A percentile compares a stretch with the other conserved stretches of the same genome.
Evolutionary conservation across 2,329 filamentous ascomycete species (phyloP).

Genomic region (Fusarium nisikadoi): DNA sequence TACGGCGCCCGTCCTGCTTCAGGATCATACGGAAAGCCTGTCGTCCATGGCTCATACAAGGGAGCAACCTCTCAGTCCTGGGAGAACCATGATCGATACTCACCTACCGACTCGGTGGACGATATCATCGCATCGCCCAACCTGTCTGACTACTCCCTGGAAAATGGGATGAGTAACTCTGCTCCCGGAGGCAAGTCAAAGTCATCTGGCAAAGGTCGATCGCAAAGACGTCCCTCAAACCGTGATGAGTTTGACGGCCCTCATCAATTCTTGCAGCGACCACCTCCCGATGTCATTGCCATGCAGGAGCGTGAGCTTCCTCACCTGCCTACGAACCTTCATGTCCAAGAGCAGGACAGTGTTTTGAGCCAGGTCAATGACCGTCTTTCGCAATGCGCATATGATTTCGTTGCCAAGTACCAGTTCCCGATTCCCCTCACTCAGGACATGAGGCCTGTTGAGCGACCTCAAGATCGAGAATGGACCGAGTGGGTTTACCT

Average conservation of each 20-base stretch:
- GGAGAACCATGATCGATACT: conserved; percentile 63
- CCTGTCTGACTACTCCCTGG: conserved; percentile 69
- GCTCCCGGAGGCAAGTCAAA: conserved; percentile 57
- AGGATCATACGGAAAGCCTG: conserved; percentile 50
- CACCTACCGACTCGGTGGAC: conserved; percentile 67
- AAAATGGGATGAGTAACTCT: conserved; percentile 58
- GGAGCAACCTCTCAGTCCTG: conserved; percentile 56
- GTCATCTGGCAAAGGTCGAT: conserved; percentile 58
- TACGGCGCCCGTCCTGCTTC: conserved; percentile 58
- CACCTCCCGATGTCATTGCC: conserved; percentile 75
- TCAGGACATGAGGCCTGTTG: conserved; percentile 81
- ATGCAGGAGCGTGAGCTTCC: conserved; percentile 84
- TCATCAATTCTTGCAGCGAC: conserved; percentile 81
- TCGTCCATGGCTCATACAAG: conserved; percentile 53
- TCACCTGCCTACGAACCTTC: conserved; percentile 82
- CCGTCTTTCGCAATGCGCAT: conserved; percentile 84
- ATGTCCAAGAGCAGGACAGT: conserved; percentile 85
- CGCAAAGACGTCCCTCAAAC: conserved; percentile 79
- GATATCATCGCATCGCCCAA: conserved; percentile 68
- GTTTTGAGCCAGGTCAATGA: conserved; percentile 86
- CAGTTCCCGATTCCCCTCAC: conserved; percentile 89
- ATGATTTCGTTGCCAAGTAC: conserved; percentile 91
- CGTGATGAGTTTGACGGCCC: conserved; percentile 91
- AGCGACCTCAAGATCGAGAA: conserved; percentile 79
- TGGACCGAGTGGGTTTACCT: conserved; percentile 95